Evolutionary conservation across 176 grass and related monocot genomes (phyloP).

Genomic region (Oryza meyeriana): DNA sequence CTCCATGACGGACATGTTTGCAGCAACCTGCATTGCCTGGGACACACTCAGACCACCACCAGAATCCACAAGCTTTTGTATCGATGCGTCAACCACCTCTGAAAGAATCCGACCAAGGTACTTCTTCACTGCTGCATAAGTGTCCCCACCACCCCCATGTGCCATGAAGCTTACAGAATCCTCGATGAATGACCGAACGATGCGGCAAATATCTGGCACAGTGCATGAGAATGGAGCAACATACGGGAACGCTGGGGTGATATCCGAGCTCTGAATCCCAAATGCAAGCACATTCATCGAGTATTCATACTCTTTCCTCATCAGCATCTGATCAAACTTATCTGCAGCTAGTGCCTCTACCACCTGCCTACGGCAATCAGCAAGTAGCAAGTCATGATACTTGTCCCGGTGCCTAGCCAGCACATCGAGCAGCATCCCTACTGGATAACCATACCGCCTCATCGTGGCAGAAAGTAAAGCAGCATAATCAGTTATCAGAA

Average conservation of each 20-base stretch:
- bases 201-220: slow-evolving; percentile 90
- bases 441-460: slow-evolving; percentile 85
- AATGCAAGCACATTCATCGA: slow-evolving; percentile 98
- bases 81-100: slow-evolving; percentile 68
- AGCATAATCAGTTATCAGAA: slow-evolving; percentile 94
- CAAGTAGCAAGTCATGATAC: slow-evolving; percentile 91
- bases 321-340: slow-evolving; percentile 96
- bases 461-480: slow-evolving; percentile 76
- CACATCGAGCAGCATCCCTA: slow-evolving; percentile 84
- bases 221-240: slow-evolving; percentile 85
- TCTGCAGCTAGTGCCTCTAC: slow-evolving; percentile 81
- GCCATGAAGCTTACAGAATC: slow-evolving; percentile 99
- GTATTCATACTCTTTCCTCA: slow-evolving; percentile 99
- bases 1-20: slow-evolving; percentile 95
- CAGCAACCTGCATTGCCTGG: slow-evolving; percentile 93
- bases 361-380: slow-evolving; percentile 92
- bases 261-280: slow-evolving; percentile 94
- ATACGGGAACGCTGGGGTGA: slow-evolving; percentile 90
- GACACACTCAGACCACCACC: slow-evolving; percentile 75
- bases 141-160: slow-evolving; percentile 83
- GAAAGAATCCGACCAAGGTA: slow-evolving; percentile 85
- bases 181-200: slow-evolving; percentile 91
- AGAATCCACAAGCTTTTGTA: slow-evolving; percentile 63
- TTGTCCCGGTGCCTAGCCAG: slow-evolving; percentile 90
- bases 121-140: slow-evolving; percentile 81